Evolutionary conservation across 192 early-diverging fungal species (phyloP), one percentile per base, ranked within the genome.

Genomic region (Entrophospora sp.): DNA sequence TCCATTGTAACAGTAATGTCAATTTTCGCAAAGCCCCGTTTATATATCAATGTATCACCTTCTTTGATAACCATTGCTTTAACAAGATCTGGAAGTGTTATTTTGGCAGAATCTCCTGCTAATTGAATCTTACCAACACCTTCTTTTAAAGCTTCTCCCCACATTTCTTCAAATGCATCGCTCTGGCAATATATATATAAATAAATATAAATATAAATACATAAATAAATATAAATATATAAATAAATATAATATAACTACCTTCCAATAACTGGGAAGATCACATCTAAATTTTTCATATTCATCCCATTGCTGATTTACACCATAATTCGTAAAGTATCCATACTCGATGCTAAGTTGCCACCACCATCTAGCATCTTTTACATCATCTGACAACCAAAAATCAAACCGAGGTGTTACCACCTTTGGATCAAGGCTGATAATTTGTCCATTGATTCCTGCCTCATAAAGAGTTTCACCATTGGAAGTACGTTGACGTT

Each of bases 341-440:
- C 55, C 55, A 25, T 37, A 57, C 37, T 36, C 37, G 37, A 57
- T 18, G 10, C 55, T 57, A 3, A 34, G 22, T 57, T 57, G 55
- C 1, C 34, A 57, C 55, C 55, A 57, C 55, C 55, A 57, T 36
- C 55, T 13, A 57, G 55, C 31, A 37, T 57, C 55, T 22, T 57
- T 57, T n/a, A 57, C 34, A 24, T 31, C 31, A 36, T 57, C 55
- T 9, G 55, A 57, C 8, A 57, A 22, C 55, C 55, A 57, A 38
- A 57, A 57, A 57, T 57, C 55, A 35, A 57, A 57, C 10, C 55
- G 55, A 4, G 55, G 55, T 36, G 18, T 18, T 20, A 57, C 55
- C 14, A 36, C 37, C 2, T 10, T 18, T 20, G 55, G 34, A 37
- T 57, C 55, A 10, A 57, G 24, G 18, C 22, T 34, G 6, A 3